phyloP scores from a whole-genome alignment of 805 yeast species.

The Kodamaea kaohsiungensis region DNA sequence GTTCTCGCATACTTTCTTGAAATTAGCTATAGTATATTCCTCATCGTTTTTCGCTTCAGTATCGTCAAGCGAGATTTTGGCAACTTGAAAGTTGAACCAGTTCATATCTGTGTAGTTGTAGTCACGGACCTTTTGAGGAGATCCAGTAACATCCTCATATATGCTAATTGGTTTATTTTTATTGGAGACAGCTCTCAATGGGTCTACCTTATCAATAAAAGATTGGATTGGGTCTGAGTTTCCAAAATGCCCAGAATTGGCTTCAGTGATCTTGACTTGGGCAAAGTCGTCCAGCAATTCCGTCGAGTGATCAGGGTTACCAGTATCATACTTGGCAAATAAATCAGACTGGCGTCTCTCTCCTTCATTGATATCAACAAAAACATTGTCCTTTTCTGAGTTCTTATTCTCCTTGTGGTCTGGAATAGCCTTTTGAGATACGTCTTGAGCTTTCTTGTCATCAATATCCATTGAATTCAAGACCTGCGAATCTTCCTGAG shows the following conservation, averaged over 20 bases:
- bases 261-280: constrained; percentile 28
- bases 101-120: constrained; percentile 36
- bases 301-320: constrained; percentile 13
- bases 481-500: background rate
- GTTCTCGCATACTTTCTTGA: constrained; percentile 16
- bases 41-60: constrained; percentile 9
- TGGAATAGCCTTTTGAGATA: background rate
- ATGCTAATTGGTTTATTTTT: constrained; percentile 38
- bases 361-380: constrained; percentile 1
- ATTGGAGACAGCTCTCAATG: constrained; percentile 36
- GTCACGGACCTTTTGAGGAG: constrained; percentile 35
- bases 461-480: constrained; percentile 5
- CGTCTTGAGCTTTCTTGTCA: constrained; percentile 4
- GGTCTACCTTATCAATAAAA: constrained; percentile 44
- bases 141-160: constrained; percentile 40
- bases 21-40: constrained; percentile 18
- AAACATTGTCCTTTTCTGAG: constrained; percentile 8
- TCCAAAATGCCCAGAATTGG: constrained; percentile 14
- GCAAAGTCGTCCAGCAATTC: constrained; percentile 31
- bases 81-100: constrained; percentile 43
- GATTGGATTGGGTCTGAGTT: constrained; percentile 22
- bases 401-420: background rate
- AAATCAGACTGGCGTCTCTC: constrained; percentile 6
- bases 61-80: constrained; percentile 19
- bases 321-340: constrained; percentile 8